Evolutionary conservation across 139 green algal species (phyloP), one percentile per base, ranked within the genome.

Genomic region (Zygnema circumcarinatum): DNA sequence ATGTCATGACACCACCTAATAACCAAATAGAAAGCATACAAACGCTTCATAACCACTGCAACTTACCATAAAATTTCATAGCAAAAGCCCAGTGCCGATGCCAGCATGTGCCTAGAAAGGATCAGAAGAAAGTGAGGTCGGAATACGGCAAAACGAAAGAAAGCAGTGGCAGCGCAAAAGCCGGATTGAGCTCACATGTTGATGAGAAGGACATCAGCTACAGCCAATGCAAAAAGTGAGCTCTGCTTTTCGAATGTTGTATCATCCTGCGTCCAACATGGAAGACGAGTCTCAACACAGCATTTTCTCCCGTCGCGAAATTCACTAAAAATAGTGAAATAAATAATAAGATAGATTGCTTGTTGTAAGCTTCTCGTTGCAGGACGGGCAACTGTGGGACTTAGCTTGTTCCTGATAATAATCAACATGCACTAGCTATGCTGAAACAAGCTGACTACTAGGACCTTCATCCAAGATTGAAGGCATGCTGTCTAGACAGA

Each of bases 211-310:
- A 98, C 92, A 87, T 99, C 97, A 1, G 97, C 94, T 29, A 95
- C 92, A 1, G 97, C 94, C 68, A 99, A 90, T 1, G 97, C 97
- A 91, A 99, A 99, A 29, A 99, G 93, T 0, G 97, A 95, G 67
- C 81, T 95, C 91, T 99, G 96, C 52, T 96, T 95, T 91, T 99
- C 97, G 91, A 99, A 99, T 40, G 95, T 95, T 29, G 96, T 98
- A 91, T 99, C 97, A 83, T 99, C 97, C 88, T 90, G 85, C 78
- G 82, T 20, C 25, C 78, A 89, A n/a, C 39, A 88, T 3, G 25
- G 80, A 79, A 86, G 76, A 16, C 54, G 16, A 42, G 76, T 16
- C 3, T 79, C 7, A 76, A 82, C 3, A 81, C 38, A 84, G 16
- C 7, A 84, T 84, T 84, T 40, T 78, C 69, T 52, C 35, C 29